Base-by-base conservation (phyloP, 768 basidiomycete genomes). In the Pholiota conissans region DNA sequence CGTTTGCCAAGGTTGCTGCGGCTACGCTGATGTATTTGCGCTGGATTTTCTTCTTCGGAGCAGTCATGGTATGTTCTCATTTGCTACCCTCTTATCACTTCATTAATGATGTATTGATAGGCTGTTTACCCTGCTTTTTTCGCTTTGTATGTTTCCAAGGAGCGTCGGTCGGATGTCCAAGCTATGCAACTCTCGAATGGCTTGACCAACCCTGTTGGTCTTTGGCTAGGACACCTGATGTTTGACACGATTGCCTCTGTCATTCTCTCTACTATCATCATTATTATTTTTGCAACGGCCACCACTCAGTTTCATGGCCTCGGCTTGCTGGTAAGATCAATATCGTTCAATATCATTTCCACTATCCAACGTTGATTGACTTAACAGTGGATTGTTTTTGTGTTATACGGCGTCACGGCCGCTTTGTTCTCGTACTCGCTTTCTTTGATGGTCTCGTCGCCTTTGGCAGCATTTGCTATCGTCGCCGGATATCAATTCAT, bases 131-230 rank as follows among this genome's bases (percentile, higher is more conserved):
- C 91, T 11, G 90, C 90, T 2, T 93, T 93, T 73, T 91, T 85
- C 62, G 79, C 88, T 4, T 67, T 93, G 11, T 93, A 93, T 67
- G 87, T 90, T 2, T 84, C 88, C 0, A 79, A 78, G 58, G 91
- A 93, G 65, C 81, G 88, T 13, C 79, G 83, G 1, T 83, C 85
- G 0, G 82, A 84, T 2, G 88, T 92, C 0, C 89, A 91, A 66
- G 86, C 90, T 1, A 93, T 92, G 87, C 90, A 92, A 63, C 74
- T 88, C 29, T 87, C 86, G 30, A 90, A 92, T 65, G 90, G 90
- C 1, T 71, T 91, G 24, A 77, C 86, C 3, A 78, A 90, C 63
- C 85, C 88, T 20, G 65, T 84, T 35, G 89, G 87, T 1, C 74
- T 92, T 28, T 91, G 90, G 89, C 74, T 93, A 3, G 91, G 91